Evolutionary conservation across 345 rosid species (phyloP).

Genomic region (Raphanus raphanistrum): DNA sequence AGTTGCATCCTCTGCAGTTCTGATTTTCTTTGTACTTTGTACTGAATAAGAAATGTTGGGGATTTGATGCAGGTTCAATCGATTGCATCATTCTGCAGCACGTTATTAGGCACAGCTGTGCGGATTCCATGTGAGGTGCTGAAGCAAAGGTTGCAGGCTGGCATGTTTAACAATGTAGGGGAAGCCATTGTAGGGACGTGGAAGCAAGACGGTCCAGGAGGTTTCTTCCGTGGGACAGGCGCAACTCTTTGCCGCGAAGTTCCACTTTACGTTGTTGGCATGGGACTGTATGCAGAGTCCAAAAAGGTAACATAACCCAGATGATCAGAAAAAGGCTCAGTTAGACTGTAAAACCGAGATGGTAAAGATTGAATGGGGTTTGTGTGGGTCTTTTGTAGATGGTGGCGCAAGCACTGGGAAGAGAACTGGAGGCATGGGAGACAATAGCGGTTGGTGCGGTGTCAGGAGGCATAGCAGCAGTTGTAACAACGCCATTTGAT

Average conservation of each 20-base stretch:
- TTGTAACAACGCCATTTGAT: slow-evolving; percentile 93
- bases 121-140: slow-evolving; percentile 97
- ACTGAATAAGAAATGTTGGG: neutral
- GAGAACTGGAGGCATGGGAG: slow-evolving; percentile 97
- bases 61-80: slow-evolving; percentile 75
- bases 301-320: slow-evolving; percentile 63
- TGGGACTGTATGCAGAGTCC: slow-evolving; percentile 88
- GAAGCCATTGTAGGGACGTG: slow-evolving; percentile 90
- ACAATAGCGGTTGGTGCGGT: slow-evolving; percentile 83
- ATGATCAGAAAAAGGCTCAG: neutral
- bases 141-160: slow-evolving; percentile 96
- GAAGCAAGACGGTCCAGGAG: slow-evolving; percentile 88
- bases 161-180: slow-evolving; percentile 83
- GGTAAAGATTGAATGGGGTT: neutral
- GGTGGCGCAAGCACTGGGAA: slow-evolving; percentile 63
- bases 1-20: slow-evolving; percentile 6
- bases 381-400: slow-evolving; percentile 43
- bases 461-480: slow-evolving; percentile 93
- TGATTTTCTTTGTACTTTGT: neutral
- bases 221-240: slow-evolving; percentile 97
- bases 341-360: neutral
- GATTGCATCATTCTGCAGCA: slow-evolving; percentile 89
- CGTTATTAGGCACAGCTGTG: slow-evolving; percentile 88
- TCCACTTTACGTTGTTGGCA: slow-evolving; percentile 95
- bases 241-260: slow-evolving; percentile 97